A percentile compares a stretch with the other conserved stretches of the same genome.
phyloP scores from a whole-genome alignment of 2,329 filamentous ascomycete species.

The Saccharata proteae region DNA sequence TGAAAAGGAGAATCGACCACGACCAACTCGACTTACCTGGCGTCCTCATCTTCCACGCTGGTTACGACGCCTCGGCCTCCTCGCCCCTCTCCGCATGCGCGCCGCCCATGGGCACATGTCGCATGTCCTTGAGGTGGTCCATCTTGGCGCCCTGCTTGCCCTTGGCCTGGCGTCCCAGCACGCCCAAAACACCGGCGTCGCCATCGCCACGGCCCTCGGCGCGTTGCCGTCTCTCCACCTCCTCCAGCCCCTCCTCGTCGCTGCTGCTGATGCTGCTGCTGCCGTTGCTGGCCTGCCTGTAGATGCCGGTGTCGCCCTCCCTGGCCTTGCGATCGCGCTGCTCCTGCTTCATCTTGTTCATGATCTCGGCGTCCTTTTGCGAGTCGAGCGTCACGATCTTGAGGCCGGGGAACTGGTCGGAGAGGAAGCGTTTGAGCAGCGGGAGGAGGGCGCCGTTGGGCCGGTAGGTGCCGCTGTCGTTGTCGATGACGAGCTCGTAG shows the following conservation, averaged over 20 bases:
- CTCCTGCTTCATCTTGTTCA: conserved; percentile 61
- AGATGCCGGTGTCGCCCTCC: conserved; percentile 40
- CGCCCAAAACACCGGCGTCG: conserved; percentile 4
- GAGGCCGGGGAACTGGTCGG: conserved; percentile 63
- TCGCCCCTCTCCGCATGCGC: too few relatives aligned
- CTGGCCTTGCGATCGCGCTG: conserved; percentile 65
- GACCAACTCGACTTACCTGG: too few relatives aligned
- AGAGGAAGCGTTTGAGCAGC: conserved; percentile 56
- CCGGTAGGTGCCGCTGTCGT: conserved; percentile 87
- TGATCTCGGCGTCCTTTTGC: conserved; percentile 55
- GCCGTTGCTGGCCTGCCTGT: conserved; percentile 37
- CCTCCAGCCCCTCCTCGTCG: conserved; percentile 47
- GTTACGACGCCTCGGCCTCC: too few relatives aligned
- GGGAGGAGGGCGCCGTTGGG: conserved; percentile 70
- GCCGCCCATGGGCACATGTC: too few relatives aligned
- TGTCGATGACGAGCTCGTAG: conserved; percentile 89
- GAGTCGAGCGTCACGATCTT: conserved; percentile 65
- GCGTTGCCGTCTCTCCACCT: conserved; percentile 9
- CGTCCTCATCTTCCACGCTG: too few relatives aligned
- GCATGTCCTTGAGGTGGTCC: conserved; percentile 8
- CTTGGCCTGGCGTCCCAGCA: conserved; percentile 3
- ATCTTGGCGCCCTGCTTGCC: conserved; percentile 7
- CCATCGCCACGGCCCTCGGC: too few relatives aligned
- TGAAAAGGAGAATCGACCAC: too few relatives aligned
- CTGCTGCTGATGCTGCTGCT: conserved; percentile 41